phyloP scores from a whole-genome alignment of 306 rosid species.

The Trifolium subterraneum region DNA sequence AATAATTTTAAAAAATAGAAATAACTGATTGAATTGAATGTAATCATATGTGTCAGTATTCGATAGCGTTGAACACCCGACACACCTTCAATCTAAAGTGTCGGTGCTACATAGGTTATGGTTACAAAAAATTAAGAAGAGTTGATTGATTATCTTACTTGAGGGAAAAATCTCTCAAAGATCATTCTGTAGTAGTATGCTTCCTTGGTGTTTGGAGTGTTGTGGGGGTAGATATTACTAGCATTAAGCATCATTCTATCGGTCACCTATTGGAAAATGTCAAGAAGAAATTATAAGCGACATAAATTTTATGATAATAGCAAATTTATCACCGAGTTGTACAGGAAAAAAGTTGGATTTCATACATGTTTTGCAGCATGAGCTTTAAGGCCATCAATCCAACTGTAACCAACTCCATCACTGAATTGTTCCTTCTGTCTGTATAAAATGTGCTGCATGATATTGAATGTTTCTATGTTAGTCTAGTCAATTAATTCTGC shows the following conservation, averaged over 20 bases:
- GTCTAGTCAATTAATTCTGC: constrained; percentile 4
- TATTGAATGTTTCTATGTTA: constrained; percentile 36
- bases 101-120: not conserved
- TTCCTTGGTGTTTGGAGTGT: constrained; percentile 89
- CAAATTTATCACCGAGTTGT: not conserved
- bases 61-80: not conserved
- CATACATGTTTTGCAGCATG: constrained; percentile 89
- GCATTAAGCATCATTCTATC: constrained; percentile 90
- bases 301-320: not conserved
- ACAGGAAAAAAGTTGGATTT: not conserved
- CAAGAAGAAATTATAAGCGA: constrained; percentile 30
- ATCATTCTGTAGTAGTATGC: constrained; percentile 94
- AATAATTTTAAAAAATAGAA: not conserved
- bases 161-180: constrained; percentile 94
- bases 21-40: not conserved
- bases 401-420: constrained; percentile 96
- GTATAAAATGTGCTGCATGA: constrained; percentile 81
- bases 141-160: constrained; percentile 54
- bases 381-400: constrained; percentile 95
- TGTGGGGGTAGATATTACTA: constrained; percentile 76
- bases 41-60: not conserved
- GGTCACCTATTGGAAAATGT: constrained; percentile 59
- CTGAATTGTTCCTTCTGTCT: constrained; percentile 98
- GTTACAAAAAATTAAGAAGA: constrained; percentile 4
- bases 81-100: not conserved